phyloP scores from a whole-genome alignment of 2,329 filamentous ascomycete species.

The Neofusicoccum sp. region DNA sequence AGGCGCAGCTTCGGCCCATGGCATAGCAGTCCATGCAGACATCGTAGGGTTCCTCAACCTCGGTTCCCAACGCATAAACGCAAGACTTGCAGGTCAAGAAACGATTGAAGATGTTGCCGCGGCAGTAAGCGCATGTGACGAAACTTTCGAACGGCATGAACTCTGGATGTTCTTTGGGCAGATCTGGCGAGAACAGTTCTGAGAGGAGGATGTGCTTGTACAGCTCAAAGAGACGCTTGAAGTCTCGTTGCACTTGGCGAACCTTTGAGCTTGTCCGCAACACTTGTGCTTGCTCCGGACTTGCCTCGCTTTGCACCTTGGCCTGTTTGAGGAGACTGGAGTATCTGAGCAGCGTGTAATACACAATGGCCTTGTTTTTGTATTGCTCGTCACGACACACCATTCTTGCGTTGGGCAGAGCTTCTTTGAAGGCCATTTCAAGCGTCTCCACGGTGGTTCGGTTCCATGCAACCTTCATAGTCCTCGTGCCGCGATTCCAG shows the following conservation, averaged over 20 bases:
- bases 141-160: slow-evolving; percentile 82
- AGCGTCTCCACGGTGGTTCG: slow-evolving; percentile 89
- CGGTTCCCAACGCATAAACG: slow-evolving; percentile 63
- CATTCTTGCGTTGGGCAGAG: slow-evolving; percentile 80
- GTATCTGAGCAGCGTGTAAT: slow-evolving; percentile 83
- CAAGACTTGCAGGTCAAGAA: slow-evolving; percentile 92
- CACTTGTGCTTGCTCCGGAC: slow-evolving; percentile 35
- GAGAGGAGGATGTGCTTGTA: slow-evolving; percentile 78
- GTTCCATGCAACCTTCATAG: slow-evolving; percentile 98
- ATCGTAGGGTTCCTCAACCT: slow-evolving; percentile 84
- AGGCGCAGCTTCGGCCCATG: slow-evolving; percentile 93
- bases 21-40: slow-evolving; percentile 97
- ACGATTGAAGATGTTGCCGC: slow-evolving; percentile 94
- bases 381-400: slow-evolving; percentile 98
- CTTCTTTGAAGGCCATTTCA: slow-evolving; percentile 80
- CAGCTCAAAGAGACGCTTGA: slow-evolving; percentile 73
- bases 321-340: slow-evolving; percentile 58
- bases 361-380: slow-evolving; percentile 96
- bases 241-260: slow-evolving; percentile 76
- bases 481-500: slow-evolving; percentile 94
- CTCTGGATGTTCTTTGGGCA: slow-evolving; percentile 67
- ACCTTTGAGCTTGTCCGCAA: slow-evolving; percentile 50
- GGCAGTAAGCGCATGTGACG: slow-evolving; percentile 92
- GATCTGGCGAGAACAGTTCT: slow-evolving; percentile 73
- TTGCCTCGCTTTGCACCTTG: slow-evolving; percentile 52